Evolutionary conservation across 768 basidiomycete genomes (phyloP), one percentile per base, ranked within the genome.

Genomic region (Naganishia vishniacii): DNA sequence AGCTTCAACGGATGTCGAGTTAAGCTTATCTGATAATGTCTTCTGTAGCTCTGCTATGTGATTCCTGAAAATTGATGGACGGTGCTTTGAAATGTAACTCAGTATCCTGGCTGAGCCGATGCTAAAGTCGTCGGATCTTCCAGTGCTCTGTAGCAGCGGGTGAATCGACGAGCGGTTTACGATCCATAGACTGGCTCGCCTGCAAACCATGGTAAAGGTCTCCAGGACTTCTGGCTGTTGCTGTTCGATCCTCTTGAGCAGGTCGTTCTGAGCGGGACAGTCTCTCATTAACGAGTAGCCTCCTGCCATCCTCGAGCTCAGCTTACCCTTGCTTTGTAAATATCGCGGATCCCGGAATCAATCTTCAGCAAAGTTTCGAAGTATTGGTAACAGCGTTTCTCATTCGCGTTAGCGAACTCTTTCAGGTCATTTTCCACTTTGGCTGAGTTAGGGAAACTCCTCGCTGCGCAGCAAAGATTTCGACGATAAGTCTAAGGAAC

Each of bases 151-250:
- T 68, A 98, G 77, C 25, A 98, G 81, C 0, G 85, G 85, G 1
- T 92, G 85, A 18, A 98, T 82, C 0, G 87, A 88, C 0, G 93
- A 91, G 56, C 87, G 85, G 72, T 94, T 95, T 72, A 94, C 69
- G 69, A 92, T 81, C 49, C 85, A 84, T 53, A 88, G 83, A 51
- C 83, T 84, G 4, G 84, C 83, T 18, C 85, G 83, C 32, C 86
- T 87, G 42, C 94, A 78, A 68, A 97, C 77, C 42, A 79, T 79
- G 1, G 81, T 78, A 81, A 95, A 85, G 0, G 93, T 95, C 0
- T 82, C 73, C 0, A 83, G 74, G 28, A 86, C 80, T 18, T 82
- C 78, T 0, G 87, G 70, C 2, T 84, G 82, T 9, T 85, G 81
- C 69, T 88, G 86, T 56, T 91, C 88, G 15, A 91, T 70, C 31